phyloP scores from a whole-genome alignment of 2,329 filamentous ascomycete genomes.

The Fusarium albosuccineum region DNA sequence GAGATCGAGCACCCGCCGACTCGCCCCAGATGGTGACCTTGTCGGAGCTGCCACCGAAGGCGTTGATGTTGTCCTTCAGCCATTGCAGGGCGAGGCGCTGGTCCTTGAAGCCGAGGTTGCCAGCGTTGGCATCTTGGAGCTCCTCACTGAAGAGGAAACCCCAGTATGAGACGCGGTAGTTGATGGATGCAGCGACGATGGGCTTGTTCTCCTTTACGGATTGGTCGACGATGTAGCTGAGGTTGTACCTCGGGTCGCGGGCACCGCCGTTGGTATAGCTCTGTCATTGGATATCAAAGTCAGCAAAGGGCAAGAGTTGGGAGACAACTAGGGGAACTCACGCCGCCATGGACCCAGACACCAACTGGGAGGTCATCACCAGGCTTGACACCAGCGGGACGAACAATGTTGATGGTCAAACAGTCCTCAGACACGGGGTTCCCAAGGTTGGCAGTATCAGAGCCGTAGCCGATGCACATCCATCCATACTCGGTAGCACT shows the following conservation, averaged over 20 bases:
- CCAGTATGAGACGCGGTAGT: constrained; percentile 64
- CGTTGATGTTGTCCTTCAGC: constrained; percentile 64
- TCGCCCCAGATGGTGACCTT: constrained; percentile 68
- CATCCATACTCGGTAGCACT: constrained; percentile 61
- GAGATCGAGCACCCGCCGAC: constrained; percentile 64
- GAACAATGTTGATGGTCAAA: constrained; percentile 45
- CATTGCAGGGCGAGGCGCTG: constrained; percentile 63
- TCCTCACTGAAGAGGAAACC: constrained; percentile 64
- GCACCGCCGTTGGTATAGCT: constrained; percentile 44
- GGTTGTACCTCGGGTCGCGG: constrained; percentile 65
- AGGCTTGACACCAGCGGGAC: constrained; percentile 43
- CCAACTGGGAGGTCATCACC: constrained; percentile 65
- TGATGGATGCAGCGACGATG: constrained; percentile 64
- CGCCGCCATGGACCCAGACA: constrained; percentile 69
- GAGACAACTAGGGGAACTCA: constrained; percentile 18
- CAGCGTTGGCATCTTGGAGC: constrained; percentile 56
- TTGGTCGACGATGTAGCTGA: constrained; percentile 68
- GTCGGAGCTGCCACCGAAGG: constrained; percentile 61
- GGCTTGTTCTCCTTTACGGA: constrained; percentile 61
- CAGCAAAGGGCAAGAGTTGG: neutral
- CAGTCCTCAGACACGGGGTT: constrained; percentile 44
- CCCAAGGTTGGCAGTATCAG: constrained; percentile 45
- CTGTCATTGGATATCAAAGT: constrained; percentile 19
- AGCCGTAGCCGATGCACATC: constrained; percentile 65
- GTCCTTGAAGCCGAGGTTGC: constrained; percentile 65